Percentiles rank a stretch among this genome's conserved stretches.
Evolutionary conservation across 768 basidiomycete genomes (phyloP).

Genomic region (Polyporus arcularius): DNA sequence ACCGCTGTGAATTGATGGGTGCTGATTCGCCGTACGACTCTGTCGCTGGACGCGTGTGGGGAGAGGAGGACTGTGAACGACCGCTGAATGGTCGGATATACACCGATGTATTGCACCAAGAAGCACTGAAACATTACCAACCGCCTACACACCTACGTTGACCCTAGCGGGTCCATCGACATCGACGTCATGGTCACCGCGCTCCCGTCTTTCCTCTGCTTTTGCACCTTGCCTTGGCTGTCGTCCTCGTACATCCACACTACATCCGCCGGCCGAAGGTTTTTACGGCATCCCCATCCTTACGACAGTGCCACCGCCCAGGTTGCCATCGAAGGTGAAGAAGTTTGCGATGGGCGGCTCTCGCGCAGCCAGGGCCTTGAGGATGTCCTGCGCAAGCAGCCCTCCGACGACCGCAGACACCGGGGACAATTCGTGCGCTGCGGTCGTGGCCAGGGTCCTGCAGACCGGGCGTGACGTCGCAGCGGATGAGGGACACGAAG

Average conservation of each 20-base stretch:
- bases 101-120: conserved; percentile 15
- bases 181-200: no score
- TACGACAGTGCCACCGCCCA: conserved; percentile 72
- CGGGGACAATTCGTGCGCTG: conserved; percentile 85
- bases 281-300: conserved; percentile 44
- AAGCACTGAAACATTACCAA: background rate
- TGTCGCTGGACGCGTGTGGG: no score
- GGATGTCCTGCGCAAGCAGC: conserved; percentile 90
- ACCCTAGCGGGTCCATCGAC: no score
- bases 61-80: conserved; percentile 4
- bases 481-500: background rate
- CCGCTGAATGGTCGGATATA: conserved; percentile 22
- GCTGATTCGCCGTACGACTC: background rate
- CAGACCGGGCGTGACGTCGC: background rate
- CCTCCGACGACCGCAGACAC: conserved; percentile 95
- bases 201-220: background rate
- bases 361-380: conserved; percentile 86
- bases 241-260: background rate
- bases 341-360: conserved; percentile 95
- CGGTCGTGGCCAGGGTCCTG: conserved; percentile 71
- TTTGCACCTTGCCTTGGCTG: background rate
- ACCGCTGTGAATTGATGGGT: conserved; percentile 5
- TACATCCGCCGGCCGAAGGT: background rate
- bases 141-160: background rate
- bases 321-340: conserved; percentile 83